phyloP scores from a whole-genome alignment of 495 filamentous ascomycete genomes.

The Xylaria sp. region DNA sequence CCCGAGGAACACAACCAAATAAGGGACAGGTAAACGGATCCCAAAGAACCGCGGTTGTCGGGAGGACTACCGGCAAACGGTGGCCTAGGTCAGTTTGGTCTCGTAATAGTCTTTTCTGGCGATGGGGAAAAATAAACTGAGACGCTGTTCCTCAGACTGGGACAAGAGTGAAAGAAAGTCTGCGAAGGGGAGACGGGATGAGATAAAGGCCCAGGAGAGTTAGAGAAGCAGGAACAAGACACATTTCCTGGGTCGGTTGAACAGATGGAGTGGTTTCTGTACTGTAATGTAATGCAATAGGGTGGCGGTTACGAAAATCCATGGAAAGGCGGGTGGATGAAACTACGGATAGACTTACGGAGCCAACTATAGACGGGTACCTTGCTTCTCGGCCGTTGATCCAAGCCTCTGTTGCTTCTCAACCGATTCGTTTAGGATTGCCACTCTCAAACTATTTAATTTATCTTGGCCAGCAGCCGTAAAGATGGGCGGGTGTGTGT shows the following conservation, averaged over 20 bases:
- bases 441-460: conserved; percentile 25
- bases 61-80: conserved; percentile 40
- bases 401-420: conserved; percentile 37
- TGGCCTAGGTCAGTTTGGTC: conserved; percentile 29
- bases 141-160: conserved; percentile 44
- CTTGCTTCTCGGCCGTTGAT: conserved; percentile 42
- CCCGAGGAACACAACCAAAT: conserved; percentile 33
- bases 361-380: conserved; percentile 43
- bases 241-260: conserved; percentile 18
- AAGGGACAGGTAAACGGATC: conserved; percentile 31
- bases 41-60: conserved; percentile 39
- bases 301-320: conserved; percentile 18
- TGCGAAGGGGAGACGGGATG: conserved; percentile 37
- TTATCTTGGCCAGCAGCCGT: conserved; percentile 22
- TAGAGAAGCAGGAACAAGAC: conserved; percentile 27
- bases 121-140: conserved; percentile 37
- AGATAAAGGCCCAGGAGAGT: conserved; percentile 33
- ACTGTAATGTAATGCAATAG: conserved; percentile 11
- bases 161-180: conserved; percentile 37
- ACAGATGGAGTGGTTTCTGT: conserved; percentile 12
- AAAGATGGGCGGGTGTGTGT: conserved; percentile 7
- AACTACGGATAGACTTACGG: conserved; percentile 43
- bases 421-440: conserved; percentile 29
- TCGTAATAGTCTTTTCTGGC: conserved; percentile 5
- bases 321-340: conserved; percentile 28